These are phyloP conservation scores for Colletotrichum tamarilloi DNA, from an alignment of 2,329 filamentous ascomycete genomes.

Conservation along the genomic window DNA sequence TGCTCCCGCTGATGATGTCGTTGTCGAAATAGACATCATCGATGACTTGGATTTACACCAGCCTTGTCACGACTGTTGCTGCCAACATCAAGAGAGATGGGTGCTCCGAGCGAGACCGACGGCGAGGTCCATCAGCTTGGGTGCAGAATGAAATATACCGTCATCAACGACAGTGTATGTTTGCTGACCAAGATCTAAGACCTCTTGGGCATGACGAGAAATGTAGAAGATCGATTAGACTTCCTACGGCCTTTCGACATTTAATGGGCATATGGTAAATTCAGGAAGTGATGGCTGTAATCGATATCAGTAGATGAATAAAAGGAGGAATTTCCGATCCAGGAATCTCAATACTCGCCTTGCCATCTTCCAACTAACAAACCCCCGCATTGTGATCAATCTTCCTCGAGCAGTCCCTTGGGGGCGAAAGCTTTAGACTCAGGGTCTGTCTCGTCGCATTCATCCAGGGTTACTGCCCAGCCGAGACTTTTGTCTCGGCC, in stretches of 20 bases:
- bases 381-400: too few relatives aligned
- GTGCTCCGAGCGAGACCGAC: background rate
- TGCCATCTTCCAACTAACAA: background rate
- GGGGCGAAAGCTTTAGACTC: background rate
- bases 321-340: background rate
- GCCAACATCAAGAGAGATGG: background rate
- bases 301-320: too few relatives aligned
- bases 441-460: background rate
- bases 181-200: background rate
- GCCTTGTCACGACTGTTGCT: background rate
- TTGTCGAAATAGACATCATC: background rate
- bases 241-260: too few relatives aligned
- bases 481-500: background rate
- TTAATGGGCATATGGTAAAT: too few relatives aligned
- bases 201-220: too few relatives aligned
- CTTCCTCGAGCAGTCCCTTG: too few relatives aligned
- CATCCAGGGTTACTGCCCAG: background rate
- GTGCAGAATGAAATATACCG: background rate
- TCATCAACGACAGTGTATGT: fast-evolving
- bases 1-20: background rate
- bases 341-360: fast-evolving
- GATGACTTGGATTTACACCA: background rate
- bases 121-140: background rate
- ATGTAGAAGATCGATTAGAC: too few relatives aligned
- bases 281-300: too few relatives aligned